Percentiles rank a stretch among this genome's conserved stretches.
phyloP scores from a whole-genome alignment of 2,329 filamentous ascomycete genomes.

The Aureobasidium subglaciale region DNA sequence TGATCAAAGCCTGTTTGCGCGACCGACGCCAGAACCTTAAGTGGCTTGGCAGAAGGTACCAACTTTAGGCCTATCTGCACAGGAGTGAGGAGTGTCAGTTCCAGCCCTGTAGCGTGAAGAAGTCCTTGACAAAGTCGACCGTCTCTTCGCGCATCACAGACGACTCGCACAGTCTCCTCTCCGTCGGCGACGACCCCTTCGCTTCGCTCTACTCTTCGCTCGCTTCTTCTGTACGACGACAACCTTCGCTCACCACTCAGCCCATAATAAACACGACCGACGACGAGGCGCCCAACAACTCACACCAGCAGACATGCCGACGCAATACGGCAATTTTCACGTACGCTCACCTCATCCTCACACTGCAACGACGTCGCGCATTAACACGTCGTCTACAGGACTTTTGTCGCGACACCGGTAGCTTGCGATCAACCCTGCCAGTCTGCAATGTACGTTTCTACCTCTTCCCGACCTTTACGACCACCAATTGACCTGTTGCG shows the following conservation, averaged over 20 bases:
- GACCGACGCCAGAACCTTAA: too few species aligned
- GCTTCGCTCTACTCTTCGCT: background rate
- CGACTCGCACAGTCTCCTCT: background rate
- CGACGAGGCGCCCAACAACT: background rate
- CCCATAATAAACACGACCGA: background rate
- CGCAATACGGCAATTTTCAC: constrained; percentile 30
- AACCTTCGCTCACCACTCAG: background rate
- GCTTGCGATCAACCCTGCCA: constrained; percentile 27
- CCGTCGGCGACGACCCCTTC: background rate
- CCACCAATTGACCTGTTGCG: constrained; percentile 24
- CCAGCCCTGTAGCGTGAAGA: background rate
- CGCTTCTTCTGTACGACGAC: background rate
- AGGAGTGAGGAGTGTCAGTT: background rate
- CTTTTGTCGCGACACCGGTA: constrained; percentile 45
- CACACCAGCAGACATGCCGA: constrained; percentile 14
- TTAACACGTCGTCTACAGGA: constrained; percentile 34
- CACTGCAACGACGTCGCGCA: background rate
- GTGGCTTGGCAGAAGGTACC: constrained; percentile 4
- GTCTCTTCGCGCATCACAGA: background rate
- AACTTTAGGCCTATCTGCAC: too few species aligned
- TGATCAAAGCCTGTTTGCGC: background rate
- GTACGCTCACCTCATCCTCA: constrained; percentile 12
- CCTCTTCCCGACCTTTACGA: background rate
- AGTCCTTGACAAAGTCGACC: background rate
- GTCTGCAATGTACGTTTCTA: constrained; percentile 44